Conservation (phyloP, 495 filamentous ascomycete genomes). For the Daldinia caldariorum region DNA sequence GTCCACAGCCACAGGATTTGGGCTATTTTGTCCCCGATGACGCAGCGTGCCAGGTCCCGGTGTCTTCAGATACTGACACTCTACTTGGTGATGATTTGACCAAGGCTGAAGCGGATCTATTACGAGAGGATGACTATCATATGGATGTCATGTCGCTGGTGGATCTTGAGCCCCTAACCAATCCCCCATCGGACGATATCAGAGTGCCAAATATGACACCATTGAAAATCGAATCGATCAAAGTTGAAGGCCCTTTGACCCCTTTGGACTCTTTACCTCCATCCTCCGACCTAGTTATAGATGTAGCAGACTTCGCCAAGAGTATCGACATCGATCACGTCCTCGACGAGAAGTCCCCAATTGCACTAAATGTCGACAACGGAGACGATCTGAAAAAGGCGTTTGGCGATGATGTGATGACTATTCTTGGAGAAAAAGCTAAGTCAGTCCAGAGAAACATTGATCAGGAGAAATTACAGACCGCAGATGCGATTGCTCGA, state of each 20-base stretch:
- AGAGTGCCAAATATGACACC: constrained; percentile 18
- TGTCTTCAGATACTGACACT: constrained; percentile 61
- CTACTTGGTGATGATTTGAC: constrained; percentile 58
- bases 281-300: constrained; percentile 20
- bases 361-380: not conserved
- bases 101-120: constrained; percentile 56
- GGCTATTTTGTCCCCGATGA: constrained; percentile 60
- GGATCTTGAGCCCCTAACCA: constrained; percentile 7
- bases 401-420: constrained; percentile 53
- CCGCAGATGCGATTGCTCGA: constrained; percentile 65
- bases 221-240: constrained; percentile 27
- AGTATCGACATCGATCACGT: constrained; percentile 37
- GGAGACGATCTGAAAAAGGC: constrained; percentile 21
- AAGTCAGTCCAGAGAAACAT: constrained; percentile 52
- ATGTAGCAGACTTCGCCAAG: constrained; percentile 15
- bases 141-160: not conserved
- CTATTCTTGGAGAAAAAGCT: constrained; percentile 59
- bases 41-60: constrained; percentile 59
- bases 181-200: constrained; percentile 24
- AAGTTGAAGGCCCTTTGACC: constrained; percentile 33
- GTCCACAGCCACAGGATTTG: constrained; percentile 55
- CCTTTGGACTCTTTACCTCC: constrained; percentile 41
- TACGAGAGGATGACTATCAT: constrained; percentile 45
- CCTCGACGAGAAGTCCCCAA: not conserved
- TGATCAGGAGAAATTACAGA: constrained; percentile 71